These are phyloP conservation scores for Colletotrichum liriopes DNA, from an alignment of 2,329 filamentous ascomycete species.

Conservation along the genomic window DNA sequence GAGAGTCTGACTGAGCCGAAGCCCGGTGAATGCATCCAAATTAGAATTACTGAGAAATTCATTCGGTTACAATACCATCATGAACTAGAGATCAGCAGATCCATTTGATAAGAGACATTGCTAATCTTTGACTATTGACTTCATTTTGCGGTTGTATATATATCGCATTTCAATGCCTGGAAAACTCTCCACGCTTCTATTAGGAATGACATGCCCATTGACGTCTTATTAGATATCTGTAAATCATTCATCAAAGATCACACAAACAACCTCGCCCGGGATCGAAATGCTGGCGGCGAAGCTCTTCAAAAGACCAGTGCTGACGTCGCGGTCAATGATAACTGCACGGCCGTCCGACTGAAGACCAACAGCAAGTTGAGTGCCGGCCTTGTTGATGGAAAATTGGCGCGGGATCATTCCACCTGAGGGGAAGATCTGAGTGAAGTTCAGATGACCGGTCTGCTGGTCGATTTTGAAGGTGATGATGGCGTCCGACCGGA, in stretches of 20 bases:
- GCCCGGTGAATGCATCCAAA: too few relatives aligned
- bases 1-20: too few relatives aligned
- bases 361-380: constrained; percentile 75
- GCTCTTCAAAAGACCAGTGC: constrained; percentile 69
- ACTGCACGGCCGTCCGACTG: constrained; percentile 75
- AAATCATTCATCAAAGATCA: constrained; percentile 62
- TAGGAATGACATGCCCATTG: too few relatives aligned
- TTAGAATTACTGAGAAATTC: too few relatives aligned
- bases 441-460: constrained; percentile 68
- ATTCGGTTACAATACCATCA: too few relatives aligned
- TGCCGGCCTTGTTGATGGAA: constrained; percentile 74
- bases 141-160: not conserved
- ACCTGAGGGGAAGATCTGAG: constrained; percentile 73
- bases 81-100: too few relatives aligned
- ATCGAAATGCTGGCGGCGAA: constrained; percentile 61
- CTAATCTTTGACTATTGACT: not conserved
- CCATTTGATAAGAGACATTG: too few relatives aligned
- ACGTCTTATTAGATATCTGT: not conserved
- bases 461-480: constrained; percentile 69
- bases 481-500: constrained; percentile 75
- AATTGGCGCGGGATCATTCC: constrained; percentile 78
- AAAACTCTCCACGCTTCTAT: too few relatives aligned
- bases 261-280: constrained; percentile 61
- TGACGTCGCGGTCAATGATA: constrained; percentile 72
- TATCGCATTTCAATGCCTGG: not conserved